Evolutionary conservation across 2,329 filamentous ascomycete genomes (phyloP).

Genomic region (Trichoderma afroharzianum): DNA sequence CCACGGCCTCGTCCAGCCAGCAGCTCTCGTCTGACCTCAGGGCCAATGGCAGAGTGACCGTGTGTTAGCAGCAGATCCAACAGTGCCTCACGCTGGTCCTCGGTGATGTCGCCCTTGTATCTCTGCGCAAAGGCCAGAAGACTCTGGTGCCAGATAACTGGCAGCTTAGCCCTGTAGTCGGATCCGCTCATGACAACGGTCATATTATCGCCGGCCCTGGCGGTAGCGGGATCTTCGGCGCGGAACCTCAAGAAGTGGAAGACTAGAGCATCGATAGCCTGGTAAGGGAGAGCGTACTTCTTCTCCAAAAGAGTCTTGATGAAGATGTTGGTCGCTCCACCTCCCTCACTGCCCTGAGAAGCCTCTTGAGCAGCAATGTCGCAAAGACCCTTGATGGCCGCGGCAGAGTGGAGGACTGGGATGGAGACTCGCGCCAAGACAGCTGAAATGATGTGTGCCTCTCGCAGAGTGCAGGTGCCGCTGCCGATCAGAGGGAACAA

Average conservation of each 20-base stretch:
- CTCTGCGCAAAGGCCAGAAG: slow-evolving; percentile 88
- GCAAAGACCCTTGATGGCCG: slow-evolving; percentile 85
- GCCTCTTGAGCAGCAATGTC: slow-evolving; percentile 93
- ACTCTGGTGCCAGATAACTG: slow-evolving; percentile 95
- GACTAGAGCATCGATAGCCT: slow-evolving; percentile 89
- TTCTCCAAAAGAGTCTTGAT: slow-evolving; percentile 92
- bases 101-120: slow-evolving; percentile 93
- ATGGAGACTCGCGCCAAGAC: slow-evolving; percentile 82
- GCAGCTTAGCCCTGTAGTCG: slow-evolving; percentile 63
- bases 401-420: slow-evolving; percentile 87
- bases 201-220: slow-evolving; percentile 53
- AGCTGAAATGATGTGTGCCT: slow-evolving; percentile 86
- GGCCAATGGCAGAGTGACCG: slow-evolving; percentile 83
- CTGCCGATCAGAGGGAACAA: slow-evolving; percentile 84
- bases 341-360: slow-evolving; percentile 75
- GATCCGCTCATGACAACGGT: slow-evolving; percentile 41
- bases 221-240: slow-evolving; percentile 58
- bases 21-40: slow-evolving; percentile 85
- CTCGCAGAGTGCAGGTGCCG: slow-evolving; percentile 85
- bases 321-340: slow-evolving; percentile 91
- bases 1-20: slow-evolving; percentile 84
- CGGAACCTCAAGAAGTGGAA: slow-evolving; percentile 95
- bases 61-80: slow-evolving; percentile 81
- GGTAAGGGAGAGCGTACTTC: slow-evolving; percentile 92
- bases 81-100: slow-evolving; percentile 88